Percentiles rank a stretch among this genome's conserved stretches.
phyloP scores from a whole-genome alignment of 1,139 yeast genomes.

The Debaryomyces robertsiae region DNA sequence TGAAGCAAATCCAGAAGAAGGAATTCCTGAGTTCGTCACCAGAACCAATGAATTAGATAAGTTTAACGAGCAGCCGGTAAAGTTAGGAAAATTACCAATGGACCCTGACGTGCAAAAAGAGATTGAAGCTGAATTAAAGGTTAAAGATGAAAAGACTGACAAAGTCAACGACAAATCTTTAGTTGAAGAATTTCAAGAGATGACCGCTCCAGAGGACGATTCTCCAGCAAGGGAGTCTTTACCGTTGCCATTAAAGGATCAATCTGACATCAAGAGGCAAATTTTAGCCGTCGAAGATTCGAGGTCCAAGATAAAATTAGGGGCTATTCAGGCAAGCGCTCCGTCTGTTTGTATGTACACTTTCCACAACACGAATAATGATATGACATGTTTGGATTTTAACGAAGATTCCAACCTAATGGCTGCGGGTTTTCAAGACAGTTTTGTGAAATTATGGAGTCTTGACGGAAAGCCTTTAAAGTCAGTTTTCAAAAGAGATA shows the following conservation, averaged over 20 bases:
- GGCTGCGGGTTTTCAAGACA: slow-evolving; percentile 94
- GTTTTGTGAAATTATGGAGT: slow-evolving; percentile 88
- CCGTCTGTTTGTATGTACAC: slow-evolving; percentile 99
- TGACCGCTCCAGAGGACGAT: slow-evolving; percentile 55
- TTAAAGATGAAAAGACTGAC: slow-evolving; percentile 62
- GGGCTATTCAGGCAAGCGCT: slow-evolving; percentile 68
- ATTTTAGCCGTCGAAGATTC: slow-evolving; percentile 81
- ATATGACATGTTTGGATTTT: slow-evolving; percentile 79
- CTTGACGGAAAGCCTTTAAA: slow-evolving; percentile 84
- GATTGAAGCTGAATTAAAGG: slow-evolving; percentile 78
- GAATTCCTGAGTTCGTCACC: slow-evolving; percentile 60
- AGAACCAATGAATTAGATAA: slow-evolving; percentile 52
- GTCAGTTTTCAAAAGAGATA: slow-evolving; percentile 65
- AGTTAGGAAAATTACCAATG: slow-evolving; percentile 79
- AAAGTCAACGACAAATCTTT: slow-evolving; percentile 44
- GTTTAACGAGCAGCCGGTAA: slow-evolving; percentile 72
- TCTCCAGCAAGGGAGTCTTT: slow-evolving; percentile 74
- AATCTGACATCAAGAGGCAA: slow-evolving; percentile 76
- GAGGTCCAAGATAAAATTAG: slow-evolving; percentile 67
- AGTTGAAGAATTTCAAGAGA: slow-evolving; percentile 52
- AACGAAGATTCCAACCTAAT: slow-evolving; percentile 84
- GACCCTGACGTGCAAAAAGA: slow-evolving; percentile 87
- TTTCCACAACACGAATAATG: slow-evolving; percentile 91
- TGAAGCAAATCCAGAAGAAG: slow-evolving; percentile 61
- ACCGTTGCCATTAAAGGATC: slow-evolving; percentile 85